Conservation (phyloP, 305 asterid genomes). For the Solanum aculeatissimum region DNA sequence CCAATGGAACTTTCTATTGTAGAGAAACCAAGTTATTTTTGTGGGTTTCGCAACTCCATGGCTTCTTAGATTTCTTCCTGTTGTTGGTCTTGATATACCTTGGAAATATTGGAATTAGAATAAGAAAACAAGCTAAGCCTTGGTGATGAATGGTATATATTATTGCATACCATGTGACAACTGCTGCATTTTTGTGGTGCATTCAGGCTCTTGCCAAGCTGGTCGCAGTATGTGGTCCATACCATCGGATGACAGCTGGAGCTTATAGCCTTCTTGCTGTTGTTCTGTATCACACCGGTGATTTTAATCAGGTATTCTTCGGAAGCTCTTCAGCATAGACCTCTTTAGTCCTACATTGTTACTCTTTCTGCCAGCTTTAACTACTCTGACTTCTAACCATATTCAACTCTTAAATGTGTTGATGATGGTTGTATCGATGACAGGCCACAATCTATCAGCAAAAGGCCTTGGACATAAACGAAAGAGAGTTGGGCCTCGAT, state of each 20-base stretch:
- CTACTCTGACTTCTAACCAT: background rate
- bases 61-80: background rate
- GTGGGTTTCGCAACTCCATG: background rate
- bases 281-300: constrained; percentile 97
- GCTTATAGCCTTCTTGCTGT: constrained; percentile 99
- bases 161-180: background rate
- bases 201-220: constrained; percentile 92
- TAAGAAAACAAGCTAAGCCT: background rate
- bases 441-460: constrained; percentile 99
- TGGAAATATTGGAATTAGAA: background rate
- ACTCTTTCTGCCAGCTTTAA: background rate
- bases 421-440: background rate
- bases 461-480: constrained; percentile 96
- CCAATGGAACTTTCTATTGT: background rate
- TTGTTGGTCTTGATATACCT: background rate
- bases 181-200: constrained; percentile 8
- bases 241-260: constrained; percentile 98
- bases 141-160: background rate
- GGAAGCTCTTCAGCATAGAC: background rate
- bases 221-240: constrained; percentile 97
- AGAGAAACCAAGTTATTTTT: background rate
- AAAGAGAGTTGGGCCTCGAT: constrained; percentile 93
- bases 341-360: background rate
- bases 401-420: background rate
- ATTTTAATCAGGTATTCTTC: constrained; percentile 80